Percentiles rank a stretch among this genome's conserved stretches.
Evolutionary conservation across 345 rosid genomes (phyloP).

Genomic region (Syzygium grande): DNA sequence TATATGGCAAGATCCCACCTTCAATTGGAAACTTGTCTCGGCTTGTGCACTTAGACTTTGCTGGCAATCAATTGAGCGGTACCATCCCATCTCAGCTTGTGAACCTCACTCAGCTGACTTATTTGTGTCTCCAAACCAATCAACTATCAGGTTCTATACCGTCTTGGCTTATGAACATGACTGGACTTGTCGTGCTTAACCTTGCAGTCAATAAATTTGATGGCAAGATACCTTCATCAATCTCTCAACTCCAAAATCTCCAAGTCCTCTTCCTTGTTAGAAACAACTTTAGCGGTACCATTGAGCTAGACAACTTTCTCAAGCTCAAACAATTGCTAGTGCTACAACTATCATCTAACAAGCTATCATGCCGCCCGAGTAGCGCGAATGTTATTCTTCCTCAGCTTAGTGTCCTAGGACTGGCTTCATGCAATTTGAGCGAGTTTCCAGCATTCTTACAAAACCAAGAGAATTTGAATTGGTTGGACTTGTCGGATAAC

Average conservation of each 20-base stretch:
- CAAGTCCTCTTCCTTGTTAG: background rate
- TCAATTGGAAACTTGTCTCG: background rate
- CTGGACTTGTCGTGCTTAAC: background rate
- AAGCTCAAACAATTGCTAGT: background rate
- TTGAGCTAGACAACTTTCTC: no score
- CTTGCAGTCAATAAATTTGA: background rate
- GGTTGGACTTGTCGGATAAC: background rate
- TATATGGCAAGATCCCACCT: background rate
- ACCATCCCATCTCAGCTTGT: background rate
- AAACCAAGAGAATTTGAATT: background rate
- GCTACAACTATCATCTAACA: background rate
- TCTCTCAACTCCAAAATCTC: slow-evolving; percentile 4
- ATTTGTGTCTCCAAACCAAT: background rate
- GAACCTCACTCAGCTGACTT: background rate
- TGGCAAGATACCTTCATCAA: background rate
- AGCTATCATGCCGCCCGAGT: background rate
- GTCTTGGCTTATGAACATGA: slow-evolving; percentile 4
- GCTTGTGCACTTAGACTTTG: background rate
- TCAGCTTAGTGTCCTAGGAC: background rate
- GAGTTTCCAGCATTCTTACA: slow-evolving; percentile 8
- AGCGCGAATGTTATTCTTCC: background rate
- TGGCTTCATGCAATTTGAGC: slow-evolving; percentile 7
- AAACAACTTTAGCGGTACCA: no score
- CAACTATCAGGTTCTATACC: slow-evolving; percentile 3
- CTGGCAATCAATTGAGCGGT: background rate